Evolutionary conservation across 805 yeast genomes (phyloP).

Genomic region (Wickerhamia fluorescens): DNA sequence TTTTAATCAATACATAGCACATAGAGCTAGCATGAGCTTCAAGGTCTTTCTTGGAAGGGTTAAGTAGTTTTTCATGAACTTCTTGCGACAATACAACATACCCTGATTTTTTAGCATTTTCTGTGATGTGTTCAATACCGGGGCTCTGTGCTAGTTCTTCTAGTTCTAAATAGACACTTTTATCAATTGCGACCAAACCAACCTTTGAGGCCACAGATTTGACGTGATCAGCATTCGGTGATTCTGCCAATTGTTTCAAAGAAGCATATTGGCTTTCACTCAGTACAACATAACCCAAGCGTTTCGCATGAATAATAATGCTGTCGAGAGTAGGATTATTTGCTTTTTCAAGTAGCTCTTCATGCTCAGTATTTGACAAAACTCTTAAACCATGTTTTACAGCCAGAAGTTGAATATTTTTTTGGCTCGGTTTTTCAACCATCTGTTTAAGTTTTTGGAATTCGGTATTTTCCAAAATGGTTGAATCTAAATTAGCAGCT

Average conservation of each 20-base stretch:
- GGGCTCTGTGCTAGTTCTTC: constrained; percentile 7
- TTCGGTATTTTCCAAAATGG: constrained; percentile 2
- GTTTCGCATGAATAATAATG: too few relatives aligned
- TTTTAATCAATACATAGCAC: constrained; percentile 8
- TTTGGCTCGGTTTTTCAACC: too few relatives aligned
- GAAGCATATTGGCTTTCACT: too few relatives aligned
- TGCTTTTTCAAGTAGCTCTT: constrained; percentile 7
- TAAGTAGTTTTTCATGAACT: constrained; percentile 8
- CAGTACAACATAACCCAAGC: too few relatives aligned
- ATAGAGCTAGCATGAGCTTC: constrained; percentile 4
- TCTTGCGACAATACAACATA: constrained; percentile 6
- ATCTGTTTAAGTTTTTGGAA: too few relatives aligned
- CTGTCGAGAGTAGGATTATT: too few relatives aligned
- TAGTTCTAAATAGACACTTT: constrained; percentile 4
- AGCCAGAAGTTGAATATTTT: too few relatives aligned
- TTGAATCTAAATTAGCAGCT: constrained; percentile 11
- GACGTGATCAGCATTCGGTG: constrained; percentile 5
- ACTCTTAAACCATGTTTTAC: constrained; percentile 10
- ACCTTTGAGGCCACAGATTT: constrained; percentile 9
- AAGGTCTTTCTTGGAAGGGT: constrained; percentile 6
- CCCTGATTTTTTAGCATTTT: constrained; percentile 4
- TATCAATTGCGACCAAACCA: constrained; percentile 4
- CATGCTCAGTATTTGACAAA: constrained; percentile 7
- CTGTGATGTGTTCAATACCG: constrained; percentile 5
- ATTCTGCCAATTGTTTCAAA: constrained; percentile 2